Evolutionary conservation across 2,329 filamentous ascomycete genomes (phyloP), one percentile per base, ranked within the genome.

Genomic region (Ophiostoma ulmi): DNA sequence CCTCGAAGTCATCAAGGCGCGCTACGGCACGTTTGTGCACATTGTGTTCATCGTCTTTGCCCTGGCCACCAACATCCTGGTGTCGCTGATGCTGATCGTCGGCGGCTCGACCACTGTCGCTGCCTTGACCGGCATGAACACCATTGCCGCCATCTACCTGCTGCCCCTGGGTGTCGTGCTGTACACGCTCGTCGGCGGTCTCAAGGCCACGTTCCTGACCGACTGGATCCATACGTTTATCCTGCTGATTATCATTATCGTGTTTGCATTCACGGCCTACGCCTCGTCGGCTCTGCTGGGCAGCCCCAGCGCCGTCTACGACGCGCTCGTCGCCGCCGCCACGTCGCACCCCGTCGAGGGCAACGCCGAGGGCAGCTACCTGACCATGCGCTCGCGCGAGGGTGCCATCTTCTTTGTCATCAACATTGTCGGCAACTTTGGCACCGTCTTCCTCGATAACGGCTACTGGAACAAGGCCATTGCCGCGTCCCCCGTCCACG

Each of bases 401-500:
- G 93, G 93, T 5, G 91, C 87, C 58, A 91, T 95, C 72, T 97
- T 97, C 83, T 97, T 97, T 79, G 88, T 96, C 52, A 96, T 96
- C 80, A 96, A 96, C 80, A 90, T 79, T 67, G 90, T 70, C 14
- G 74, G 74, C 38, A 94, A 94, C 80, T 95, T 94, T 72, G 90
- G 86, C 72, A 93, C 91, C 1, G 91, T 96, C 4, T 96, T 96
- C 82, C 84, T 93, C 64, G 93, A 96, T 77, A 94, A 94, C 74
- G 90, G 91, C 20, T 97, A 96, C 82, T 97, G 93, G 81, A 95
- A 97, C 84, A 97, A 97, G 80, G 93, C 93, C 20, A 97, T 97
- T 76, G 92, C 94, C 7, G 93, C 94, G 0, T 90, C 88, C 31
- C 93, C 93, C 0, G 90, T 94, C 0, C 89, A 94, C 72, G 94